Conservation (phyloP, 805 yeast genomes). For the Nakazawaea siamensis region DNA sequence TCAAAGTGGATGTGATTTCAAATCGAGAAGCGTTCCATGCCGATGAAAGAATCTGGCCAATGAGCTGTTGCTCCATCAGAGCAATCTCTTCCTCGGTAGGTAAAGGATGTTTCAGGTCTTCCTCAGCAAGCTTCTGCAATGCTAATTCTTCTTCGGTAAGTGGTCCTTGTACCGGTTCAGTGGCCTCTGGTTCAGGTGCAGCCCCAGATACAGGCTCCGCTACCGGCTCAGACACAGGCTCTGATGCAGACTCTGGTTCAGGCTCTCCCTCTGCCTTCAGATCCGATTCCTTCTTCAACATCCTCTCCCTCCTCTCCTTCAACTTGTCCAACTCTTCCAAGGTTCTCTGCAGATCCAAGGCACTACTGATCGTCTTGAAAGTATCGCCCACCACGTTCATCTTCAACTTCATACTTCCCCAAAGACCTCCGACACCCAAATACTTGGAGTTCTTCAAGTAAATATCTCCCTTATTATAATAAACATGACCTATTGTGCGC, state of each 20-base stretch:
- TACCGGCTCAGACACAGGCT: constrained; percentile 3
- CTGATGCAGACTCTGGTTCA: constrained; percentile 1
- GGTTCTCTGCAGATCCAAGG: constrained; percentile 78
- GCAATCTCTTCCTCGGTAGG: constrained; percentile 52
- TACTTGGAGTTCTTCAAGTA: constrained; percentile 70
- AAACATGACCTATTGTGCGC: constrained; percentile 75
- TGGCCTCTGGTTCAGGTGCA: neutral
- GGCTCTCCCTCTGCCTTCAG: constrained; percentile 1
- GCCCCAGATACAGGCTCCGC: neutral
- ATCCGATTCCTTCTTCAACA: constrained; percentile 15
- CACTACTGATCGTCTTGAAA: constrained; percentile 71
- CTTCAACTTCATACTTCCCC: constrained; percentile 74
- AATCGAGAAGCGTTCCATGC: constrained; percentile 93
- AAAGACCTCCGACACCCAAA: constrained; percentile 80
- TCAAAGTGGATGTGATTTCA: constrained; percentile 73
- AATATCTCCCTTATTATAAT: constrained; percentile 66
- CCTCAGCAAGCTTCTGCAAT: constrained; percentile 20
- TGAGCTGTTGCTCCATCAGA: constrained; percentile 71
- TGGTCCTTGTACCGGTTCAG: constrained; percentile 6
- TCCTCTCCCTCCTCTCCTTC: constrained; percentile 40
- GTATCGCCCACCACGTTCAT: constrained; percentile 80
- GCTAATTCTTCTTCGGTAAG: constrained; percentile 3
- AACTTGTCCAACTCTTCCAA: constrained; percentile 68
- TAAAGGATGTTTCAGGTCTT: constrained; percentile 19
- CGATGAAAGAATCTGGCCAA: constrained; percentile 86